Evolutionary conservation across 2,329 filamentous ascomycete species (phyloP), one percentile per base, ranked within the genome.

Genomic region (Gnomoniopsis smithogilvyi): DNA sequence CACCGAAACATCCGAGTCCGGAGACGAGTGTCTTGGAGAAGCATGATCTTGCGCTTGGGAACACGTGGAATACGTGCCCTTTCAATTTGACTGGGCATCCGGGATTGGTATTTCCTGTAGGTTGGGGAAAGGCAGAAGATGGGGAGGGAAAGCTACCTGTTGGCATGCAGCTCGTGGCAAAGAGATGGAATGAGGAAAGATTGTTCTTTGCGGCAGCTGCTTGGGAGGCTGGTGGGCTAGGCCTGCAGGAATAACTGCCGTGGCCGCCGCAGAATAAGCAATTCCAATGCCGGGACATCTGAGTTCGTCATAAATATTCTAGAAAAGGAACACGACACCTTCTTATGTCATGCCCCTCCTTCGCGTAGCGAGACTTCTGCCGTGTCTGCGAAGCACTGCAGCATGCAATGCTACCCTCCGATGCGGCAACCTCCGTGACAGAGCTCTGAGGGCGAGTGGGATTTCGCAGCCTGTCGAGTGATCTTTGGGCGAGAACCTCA

Each of bases 11-110:
- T 64, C 74, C 73, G 7, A 67, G 68, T 19, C 64, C 66, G 7
- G 63, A 65, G 2, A 68, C 68, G 49, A 66, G 63, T 33, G 69
- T 76, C 3, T 69, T 70, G 61, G 74, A 77, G 15, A 76, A 78
- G 64, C 71, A 77, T 55, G 71, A 72, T 51, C 69, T 73, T 6
- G 74, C 76, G 2, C 73, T 82, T 43, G 77, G 77, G 2, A 72
- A 76, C 11, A 76, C 74, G 10, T 68, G 73, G 59, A 80, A 78
- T 56, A 77, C 78, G 0, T 73, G 71, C 34, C 73, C 75, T 3
- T 82, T 82, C 64, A 81, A 82, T 68, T 65, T 77, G 4, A 80
- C 78, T 1, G 79, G 79, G 0, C 79, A 82, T 68, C 79, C 78
- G 3, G 79, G 73, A 0, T 66, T 82, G 66, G 74, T 70, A 41